These are phyloP conservation scores for Yamadazyma mexicana DNA, from an alignment of 1,139 yeast genomes.

Conservation along the genomic window DNA sequence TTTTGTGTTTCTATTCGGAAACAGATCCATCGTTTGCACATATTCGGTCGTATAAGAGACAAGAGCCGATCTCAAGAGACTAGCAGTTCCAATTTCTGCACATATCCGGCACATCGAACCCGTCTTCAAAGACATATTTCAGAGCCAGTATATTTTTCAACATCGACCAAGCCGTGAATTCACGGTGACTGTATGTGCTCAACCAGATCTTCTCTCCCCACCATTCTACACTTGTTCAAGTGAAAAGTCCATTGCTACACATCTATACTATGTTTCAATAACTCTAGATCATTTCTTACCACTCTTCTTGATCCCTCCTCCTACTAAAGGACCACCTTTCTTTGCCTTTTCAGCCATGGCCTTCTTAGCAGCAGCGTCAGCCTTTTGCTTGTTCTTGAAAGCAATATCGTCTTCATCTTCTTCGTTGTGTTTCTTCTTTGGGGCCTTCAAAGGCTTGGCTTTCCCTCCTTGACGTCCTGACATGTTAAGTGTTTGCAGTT, in stretches of 20 bases:
- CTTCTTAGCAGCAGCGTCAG: constrained; percentile 90
- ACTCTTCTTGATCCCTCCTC: constrained; percentile 95
- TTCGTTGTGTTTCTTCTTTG: constrained; percentile 71
- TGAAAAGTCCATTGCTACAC: background rate
- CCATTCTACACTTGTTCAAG: background rate
- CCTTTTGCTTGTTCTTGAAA: constrained; percentile 90
- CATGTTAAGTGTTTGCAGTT: constrained; percentile 35
- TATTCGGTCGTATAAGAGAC: too few species aligned
- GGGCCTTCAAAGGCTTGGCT: constrained; percentile 66
- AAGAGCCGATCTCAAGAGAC: too few species aligned
- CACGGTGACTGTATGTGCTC: too few species aligned
- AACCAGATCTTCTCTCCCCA: background rate
- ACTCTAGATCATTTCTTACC: constrained; percentile 45
- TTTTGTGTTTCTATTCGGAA: too few species aligned
- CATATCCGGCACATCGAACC: too few species aligned
- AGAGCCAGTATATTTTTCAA: too few species aligned
- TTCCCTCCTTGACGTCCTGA: constrained; percentile 79
- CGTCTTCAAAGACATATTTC: too few species aligned
- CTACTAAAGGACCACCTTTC: constrained; percentile 86
- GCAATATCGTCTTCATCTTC: constrained; percentile 86
- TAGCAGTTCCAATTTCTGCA: too few species aligned
- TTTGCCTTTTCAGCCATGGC: constrained; percentile 86
- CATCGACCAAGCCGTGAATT: too few species aligned
- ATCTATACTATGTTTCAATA: background rate
- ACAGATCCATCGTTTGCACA: too few species aligned